Percentiles rank a stretch among this genome's conserved stretches.
phyloP scores from a whole-genome alignment of 192 early-diverging fungal species.

The Coemansia sp. region DNA sequence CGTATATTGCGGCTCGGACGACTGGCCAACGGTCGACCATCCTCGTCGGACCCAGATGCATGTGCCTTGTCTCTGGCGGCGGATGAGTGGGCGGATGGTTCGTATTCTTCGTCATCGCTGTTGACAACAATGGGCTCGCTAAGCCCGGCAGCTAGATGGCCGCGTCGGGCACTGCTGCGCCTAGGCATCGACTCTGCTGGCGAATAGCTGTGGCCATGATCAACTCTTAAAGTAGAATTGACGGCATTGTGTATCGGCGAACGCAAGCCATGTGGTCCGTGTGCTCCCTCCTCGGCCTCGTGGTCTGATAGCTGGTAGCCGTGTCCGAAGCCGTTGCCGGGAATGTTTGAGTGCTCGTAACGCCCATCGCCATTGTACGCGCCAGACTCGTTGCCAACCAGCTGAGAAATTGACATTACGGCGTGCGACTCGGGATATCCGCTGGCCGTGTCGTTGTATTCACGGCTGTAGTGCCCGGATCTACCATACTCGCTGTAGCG shows the following conservation, averaged over 20 bases:
- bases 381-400: conserved; percentile 23
- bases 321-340: background rate
- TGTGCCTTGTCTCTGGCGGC: background rate
- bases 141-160: background rate
- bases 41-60: conserved; percentile 21
- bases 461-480: conserved; percentile 9
- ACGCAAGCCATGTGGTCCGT: too few species aligned
- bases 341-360: background rate
- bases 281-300: too few species aligned
- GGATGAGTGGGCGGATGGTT: background rate
- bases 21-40: conserved; percentile 23
- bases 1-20: conserved; percentile 5
- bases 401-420: conserved; percentile 47
- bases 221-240: too few species aligned
- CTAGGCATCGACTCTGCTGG: too few species aligned
- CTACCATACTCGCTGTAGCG: conserved; percentile 13
- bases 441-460: background rate
- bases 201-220: too few species aligned
- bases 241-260: too few species aligned
- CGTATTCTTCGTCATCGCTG: conserved; percentile 17
- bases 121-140: conserved; percentile 12
- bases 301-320: background rate
- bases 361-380: background rate
- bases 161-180: conserved; percentile 3
- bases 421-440: conserved; percentile 14